Conservation (phyloP, 192 early-diverging fungal genomes). For the Cladochytrium replicatum region DNA sequence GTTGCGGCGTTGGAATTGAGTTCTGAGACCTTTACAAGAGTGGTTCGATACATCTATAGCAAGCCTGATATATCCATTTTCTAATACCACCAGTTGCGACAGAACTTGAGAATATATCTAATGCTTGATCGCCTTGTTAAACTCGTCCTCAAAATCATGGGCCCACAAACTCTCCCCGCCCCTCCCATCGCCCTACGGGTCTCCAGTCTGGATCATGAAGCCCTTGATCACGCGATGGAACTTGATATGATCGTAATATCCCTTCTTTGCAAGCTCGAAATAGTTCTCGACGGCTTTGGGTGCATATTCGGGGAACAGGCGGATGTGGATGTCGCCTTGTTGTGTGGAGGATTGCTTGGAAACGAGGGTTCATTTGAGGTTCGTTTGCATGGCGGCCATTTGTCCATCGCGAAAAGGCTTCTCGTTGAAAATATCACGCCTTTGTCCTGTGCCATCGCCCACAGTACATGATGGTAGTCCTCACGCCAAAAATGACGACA, state of each 20-base stretch:
- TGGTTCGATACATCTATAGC: too few relatives aligned
- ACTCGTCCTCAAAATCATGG: slow-evolving; percentile 89
- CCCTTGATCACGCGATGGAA: slow-evolving; percentile 96
- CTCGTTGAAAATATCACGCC: slow-evolving; percentile 94
- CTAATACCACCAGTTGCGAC: too few relatives aligned
- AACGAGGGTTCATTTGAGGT: slow-evolving; percentile 48
- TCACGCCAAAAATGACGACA: too few relatives aligned
- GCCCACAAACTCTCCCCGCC: slow-evolving; percentile 92
- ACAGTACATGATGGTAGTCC: too few relatives aligned
- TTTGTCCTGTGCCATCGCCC: slow-evolving; percentile 41
- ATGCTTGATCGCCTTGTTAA: slow-evolving; percentile 63
- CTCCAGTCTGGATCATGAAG: slow-evolving; percentile 91
- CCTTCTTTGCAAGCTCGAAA: slow-evolving; percentile 70
- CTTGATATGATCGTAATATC: slow-evolving; percentile 83
- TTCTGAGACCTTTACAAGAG: too few relatives aligned
- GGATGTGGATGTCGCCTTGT: slow-evolving; percentile 86
- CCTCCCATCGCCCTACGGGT: slow-evolving; percentile 76
- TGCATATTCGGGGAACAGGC: slow-evolving; percentile 81
- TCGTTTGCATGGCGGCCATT: slow-evolving; percentile 56
- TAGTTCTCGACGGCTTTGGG: slow-evolving; percentile 95
- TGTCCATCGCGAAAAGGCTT: slow-evolving; percentile 93
- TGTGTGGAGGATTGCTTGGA: slow-evolving; percentile 75
- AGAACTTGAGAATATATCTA: too few relatives aligned
- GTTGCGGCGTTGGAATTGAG: too few relatives aligned
- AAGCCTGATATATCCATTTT: too few relatives aligned